phyloP scores from a whole-genome alignment of 805 yeast genomes.

The Kluyveromyces nonfermentans region DNA sequence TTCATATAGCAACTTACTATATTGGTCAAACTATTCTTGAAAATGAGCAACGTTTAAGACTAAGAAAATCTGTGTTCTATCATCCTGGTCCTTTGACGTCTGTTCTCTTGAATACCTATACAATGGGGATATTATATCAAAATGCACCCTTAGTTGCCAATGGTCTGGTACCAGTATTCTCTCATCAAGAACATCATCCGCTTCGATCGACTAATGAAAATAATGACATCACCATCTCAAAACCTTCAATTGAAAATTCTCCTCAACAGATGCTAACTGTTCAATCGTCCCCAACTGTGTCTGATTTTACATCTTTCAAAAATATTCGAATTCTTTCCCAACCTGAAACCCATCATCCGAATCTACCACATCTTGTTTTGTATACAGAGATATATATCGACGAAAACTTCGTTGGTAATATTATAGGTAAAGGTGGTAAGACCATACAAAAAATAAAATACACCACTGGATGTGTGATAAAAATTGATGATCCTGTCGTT shows the following conservation, averaged over 20 bases:
- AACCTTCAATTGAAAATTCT: neutral
- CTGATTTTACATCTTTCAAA: neutral
- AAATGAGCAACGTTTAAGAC: slow-evolving; percentile 39
- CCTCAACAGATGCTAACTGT: neutral
- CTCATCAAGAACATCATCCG: slow-evolving; percentile 22
- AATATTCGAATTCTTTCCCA: neutral
- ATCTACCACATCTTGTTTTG: slow-evolving; percentile 1
- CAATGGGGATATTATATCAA: slow-evolving; percentile 4
- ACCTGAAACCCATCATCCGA: slow-evolving; percentile 3
- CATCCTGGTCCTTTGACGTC: slow-evolving; percentile 25
- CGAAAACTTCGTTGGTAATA: slow-evolving; percentile 68
- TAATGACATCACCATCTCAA: neutral
- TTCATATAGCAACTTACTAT: slow-evolving; percentile 74
- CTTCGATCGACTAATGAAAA: slow-evolving; percentile 20
- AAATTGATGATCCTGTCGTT: slow-evolving; percentile 51
- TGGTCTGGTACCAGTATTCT: neutral
- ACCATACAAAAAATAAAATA: slow-evolving; percentile 70
- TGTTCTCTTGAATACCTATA: slow-evolving; percentile 14
- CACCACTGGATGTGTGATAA: slow-evolving; percentile 65
- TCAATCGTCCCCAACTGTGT: neutral
- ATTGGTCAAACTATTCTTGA: slow-evolving; percentile 59
- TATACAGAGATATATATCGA: slow-evolving; percentile 70
- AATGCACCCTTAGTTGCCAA: neutral
- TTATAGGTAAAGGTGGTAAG: slow-evolving; percentile 81
- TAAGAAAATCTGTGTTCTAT: slow-evolving; percentile 33